These are phyloP conservation scores for Vanrija sp. DNA, from an alignment of 1,284 basidiomycete genomes.

Conservation along the genomic window DNA sequence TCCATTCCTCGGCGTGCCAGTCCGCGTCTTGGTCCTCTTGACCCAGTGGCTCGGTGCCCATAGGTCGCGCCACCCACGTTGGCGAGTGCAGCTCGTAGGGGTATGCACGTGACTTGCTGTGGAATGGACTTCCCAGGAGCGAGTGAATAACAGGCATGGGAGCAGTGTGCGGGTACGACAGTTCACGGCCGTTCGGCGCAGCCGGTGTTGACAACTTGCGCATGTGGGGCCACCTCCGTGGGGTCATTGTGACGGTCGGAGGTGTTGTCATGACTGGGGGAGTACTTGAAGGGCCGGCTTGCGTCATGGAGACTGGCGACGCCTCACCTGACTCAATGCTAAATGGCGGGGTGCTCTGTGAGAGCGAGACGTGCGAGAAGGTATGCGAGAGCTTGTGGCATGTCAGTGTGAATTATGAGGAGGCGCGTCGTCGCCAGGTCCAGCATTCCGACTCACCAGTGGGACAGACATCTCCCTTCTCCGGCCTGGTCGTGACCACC, in stretches of 20 bases:
- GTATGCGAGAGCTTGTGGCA: slow-evolving; percentile 35
- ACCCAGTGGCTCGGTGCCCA: neutral
- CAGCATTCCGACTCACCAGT: slow-evolving; percentile 25
- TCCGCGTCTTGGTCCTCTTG: neutral
- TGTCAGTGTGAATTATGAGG: slow-evolving; percentile 1
- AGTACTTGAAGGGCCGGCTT: slow-evolving; percentile 10
- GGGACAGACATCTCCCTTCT: slow-evolving; percentile 42
- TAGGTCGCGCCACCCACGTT: neutral
- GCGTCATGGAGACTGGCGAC: slow-evolving; percentile 8
- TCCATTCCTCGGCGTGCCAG: slow-evolving; percentile 5
- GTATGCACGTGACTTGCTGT: slow-evolving; percentile 19
- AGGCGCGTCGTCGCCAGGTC: neutral
- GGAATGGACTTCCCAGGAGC: slow-evolving; percentile 41
- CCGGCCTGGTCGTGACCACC: slow-evolving; percentile 11
- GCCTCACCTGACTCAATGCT: neutral
- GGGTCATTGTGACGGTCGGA: slow-evolving; percentile 8
- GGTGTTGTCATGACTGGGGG: slow-evolving; percentile 8
- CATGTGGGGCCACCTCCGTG: slow-evolving; percentile 2
- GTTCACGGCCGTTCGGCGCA: slow-evolving; percentile 7
- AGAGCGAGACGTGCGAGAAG: slow-evolving; percentile 38
- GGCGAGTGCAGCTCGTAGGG: slow-evolving; percentile 1
- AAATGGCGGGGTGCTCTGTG: slow-evolving; percentile 21
- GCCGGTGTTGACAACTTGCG: slow-evolving; percentile 10
- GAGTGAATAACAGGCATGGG: slow-evolving; percentile 33
- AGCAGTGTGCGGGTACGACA: slow-evolving; percentile 27